Evolutionary conservation across 176 grass and related monocot genomes (phyloP).

Genomic region (Poa annua): DNA sequence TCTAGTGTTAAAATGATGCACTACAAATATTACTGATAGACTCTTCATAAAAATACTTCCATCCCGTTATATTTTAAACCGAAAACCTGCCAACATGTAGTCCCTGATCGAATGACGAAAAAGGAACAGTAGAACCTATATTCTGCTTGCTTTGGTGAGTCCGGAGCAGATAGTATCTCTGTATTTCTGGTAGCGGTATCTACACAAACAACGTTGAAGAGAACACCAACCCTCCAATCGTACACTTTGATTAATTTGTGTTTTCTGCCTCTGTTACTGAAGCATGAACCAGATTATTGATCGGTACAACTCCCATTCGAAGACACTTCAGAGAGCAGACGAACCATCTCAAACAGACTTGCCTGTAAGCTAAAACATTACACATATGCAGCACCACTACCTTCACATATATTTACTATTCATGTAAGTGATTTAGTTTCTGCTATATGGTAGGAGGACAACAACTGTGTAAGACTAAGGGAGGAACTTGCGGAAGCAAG

Average conservation of each 20-base stretch:
- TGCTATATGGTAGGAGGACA: slow-evolving; percentile 48
- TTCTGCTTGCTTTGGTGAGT: background rate
- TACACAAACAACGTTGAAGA: too few relatives aligned
- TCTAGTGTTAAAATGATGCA: too few relatives aligned
- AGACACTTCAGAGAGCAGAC: slow-evolving; percentile 59
- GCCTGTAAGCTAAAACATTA: slow-evolving; percentile 49
- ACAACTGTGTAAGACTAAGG: slow-evolving; percentile 49
- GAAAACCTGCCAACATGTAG: background rate
- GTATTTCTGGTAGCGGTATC: too few relatives aligned
- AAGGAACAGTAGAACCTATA: background rate
- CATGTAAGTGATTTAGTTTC: background rate
- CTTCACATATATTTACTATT: background rate
- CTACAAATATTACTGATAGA: background rate
- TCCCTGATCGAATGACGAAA: background rate
- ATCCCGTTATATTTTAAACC: background rate
- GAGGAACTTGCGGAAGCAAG: slow-evolving; percentile 58
- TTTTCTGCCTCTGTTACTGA: slow-evolving; percentile 28
- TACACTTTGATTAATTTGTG: background rate
- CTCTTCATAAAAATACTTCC: background rate
- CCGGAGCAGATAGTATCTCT: too few relatives aligned
- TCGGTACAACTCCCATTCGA: slow-evolving; percentile 54
- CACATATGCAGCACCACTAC: background rate
- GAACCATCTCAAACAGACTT: slow-evolving; percentile 45
- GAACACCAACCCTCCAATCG: too few relatives aligned
- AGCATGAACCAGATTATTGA: slow-evolving; percentile 85